Conservation (phyloP, 768 basidiomycete genomes). For the Strobilomyces echinocephalus region DNA sequence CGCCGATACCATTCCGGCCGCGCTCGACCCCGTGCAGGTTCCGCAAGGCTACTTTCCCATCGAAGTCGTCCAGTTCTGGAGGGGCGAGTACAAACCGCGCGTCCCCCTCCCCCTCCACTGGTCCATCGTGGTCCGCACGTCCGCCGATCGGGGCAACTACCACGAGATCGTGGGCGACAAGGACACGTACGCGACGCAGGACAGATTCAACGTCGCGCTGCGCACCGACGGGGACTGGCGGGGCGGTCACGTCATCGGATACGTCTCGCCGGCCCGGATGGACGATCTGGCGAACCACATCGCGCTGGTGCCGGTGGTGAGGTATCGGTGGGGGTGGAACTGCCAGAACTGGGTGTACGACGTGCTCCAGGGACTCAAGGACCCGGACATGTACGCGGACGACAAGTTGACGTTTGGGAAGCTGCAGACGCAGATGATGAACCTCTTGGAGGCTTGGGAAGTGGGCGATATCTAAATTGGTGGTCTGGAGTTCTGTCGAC, state of each 20-base stretch:
- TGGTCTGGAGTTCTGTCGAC: neutral
- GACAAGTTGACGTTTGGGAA: slow-evolving; percentile 9
- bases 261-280: slow-evolving; percentile 14
- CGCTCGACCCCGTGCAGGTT: slow-evolving; percentile 18
- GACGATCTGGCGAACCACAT: slow-evolving; percentile 15
- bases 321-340: slow-evolving; percentile 19
- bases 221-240: slow-evolving; percentile 19
- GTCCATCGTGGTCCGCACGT: slow-evolving; percentile 24
- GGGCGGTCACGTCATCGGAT: slow-evolving; percentile 24
- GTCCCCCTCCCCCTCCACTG: slow-evolving; percentile 26
- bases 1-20: neutral
- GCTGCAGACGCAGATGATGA: slow-evolving; percentile 28
- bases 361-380: slow-evolving; percentile 11
- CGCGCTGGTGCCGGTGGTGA: slow-evolving; percentile 17
- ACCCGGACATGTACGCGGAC: slow-evolving; percentile 12
- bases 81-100: slow-evolving; percentile 15
- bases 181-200: slow-evolving; percentile 18
- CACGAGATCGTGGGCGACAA: slow-evolving; percentile 28
- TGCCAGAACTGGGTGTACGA: slow-evolving; percentile 29
- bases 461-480: slow-evolving; percentile 16
- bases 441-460: slow-evolving; percentile 30
- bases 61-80: slow-evolving; percentile 29
- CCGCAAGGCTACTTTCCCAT: slow-evolving; percentile 16
- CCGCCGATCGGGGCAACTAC: slow-evolving; percentile 16
- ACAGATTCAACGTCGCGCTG: slow-evolving; percentile 14